Conservation (phyloP, 2,329 filamentous ascomycete species). For the Calonectria multiphialidica region DNA sequence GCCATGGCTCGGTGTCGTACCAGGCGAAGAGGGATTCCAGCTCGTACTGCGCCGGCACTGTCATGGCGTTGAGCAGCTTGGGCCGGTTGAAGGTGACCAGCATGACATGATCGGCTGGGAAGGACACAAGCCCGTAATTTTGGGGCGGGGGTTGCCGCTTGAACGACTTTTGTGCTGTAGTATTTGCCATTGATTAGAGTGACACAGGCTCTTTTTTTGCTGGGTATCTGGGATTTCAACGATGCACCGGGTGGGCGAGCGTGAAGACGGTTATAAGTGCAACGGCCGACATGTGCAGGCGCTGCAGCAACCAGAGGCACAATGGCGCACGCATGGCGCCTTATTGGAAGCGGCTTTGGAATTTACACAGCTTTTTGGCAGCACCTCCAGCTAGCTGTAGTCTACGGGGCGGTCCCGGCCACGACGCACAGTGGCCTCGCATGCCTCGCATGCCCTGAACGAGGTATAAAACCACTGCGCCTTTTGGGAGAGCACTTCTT, state of each 20-base stretch:
- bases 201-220: neutral
- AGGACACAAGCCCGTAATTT: conserved; percentile 38
- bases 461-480: neutral
- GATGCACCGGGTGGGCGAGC: neutral
- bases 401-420: neutral
- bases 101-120: conserved; percentile 40
- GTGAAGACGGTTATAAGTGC: neutral
- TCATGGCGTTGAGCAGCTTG: conserved; percentile 40
- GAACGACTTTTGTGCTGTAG: conserved; percentile 34
- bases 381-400: neutral
- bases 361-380: neutral
- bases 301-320: neutral
- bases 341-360: neutral
- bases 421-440: neutral
- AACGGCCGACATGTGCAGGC: neutral
- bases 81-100: conserved; percentile 42
- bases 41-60: conserved; percentile 40
- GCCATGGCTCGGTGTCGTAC: conserved; percentile 71
- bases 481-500: neutral
- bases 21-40: conserved; percentile 65
- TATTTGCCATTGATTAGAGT: neutral
- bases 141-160: conserved; percentile 34
- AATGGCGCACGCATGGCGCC: neutral
- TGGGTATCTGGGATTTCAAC: neutral
- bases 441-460: neutral